These are phyloP conservation scores for Albatrellus sp. DNA, from an alignment of 1,284 basidiomycete species.

Conservation along the genomic window DNA sequence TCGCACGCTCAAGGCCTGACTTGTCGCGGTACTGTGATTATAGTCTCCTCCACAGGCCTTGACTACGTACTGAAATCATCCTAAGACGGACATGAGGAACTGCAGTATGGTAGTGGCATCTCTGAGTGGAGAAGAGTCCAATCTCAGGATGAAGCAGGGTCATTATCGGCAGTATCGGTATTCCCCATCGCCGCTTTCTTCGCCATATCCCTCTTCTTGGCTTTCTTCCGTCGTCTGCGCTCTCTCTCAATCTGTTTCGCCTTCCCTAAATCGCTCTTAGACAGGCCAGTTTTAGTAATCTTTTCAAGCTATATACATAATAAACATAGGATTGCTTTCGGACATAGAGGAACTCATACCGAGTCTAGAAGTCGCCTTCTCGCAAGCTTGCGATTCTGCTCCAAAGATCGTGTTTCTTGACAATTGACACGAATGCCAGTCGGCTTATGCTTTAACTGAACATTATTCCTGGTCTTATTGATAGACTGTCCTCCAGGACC, in stretches of 20 bases:
- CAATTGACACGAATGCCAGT: conserved; percentile 67
- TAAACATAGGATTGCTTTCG: background rate
- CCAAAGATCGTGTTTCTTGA: conserved; percentile 68
- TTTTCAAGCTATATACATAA: conserved; percentile 45
- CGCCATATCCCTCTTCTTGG: conserved; percentile 43
- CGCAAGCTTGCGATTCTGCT: conserved; percentile 59
- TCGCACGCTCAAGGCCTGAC: background rate
- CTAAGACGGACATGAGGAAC: too few relatives aligned
- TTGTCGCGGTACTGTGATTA: too few relatives aligned
- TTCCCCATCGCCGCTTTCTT: background rate
- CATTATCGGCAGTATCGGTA: too few relatives aligned
- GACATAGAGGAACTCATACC: conserved; percentile 24
- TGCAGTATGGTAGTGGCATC: background rate
- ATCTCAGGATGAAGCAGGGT: too few relatives aligned
- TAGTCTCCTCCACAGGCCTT: too few relatives aligned
- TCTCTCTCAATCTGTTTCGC: conserved; percentile 65
- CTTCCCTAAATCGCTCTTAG: conserved; percentile 50
- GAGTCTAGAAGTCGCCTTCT: conserved; percentile 55
- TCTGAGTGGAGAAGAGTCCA: background rate
- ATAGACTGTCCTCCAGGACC: conserved; percentile 79
- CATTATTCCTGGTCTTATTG: conserved; percentile 78
- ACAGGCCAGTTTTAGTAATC: conserved; percentile 60
- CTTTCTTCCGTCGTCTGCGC: conserved; percentile 55
- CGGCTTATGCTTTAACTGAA: conserved; percentile 69
- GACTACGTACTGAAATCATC: too few relatives aligned